These are phyloP conservation scores for Penicillium sp. DNA, from an alignment of 2,329 filamentous ascomycete genomes.

Conservation along the genomic window DNA sequence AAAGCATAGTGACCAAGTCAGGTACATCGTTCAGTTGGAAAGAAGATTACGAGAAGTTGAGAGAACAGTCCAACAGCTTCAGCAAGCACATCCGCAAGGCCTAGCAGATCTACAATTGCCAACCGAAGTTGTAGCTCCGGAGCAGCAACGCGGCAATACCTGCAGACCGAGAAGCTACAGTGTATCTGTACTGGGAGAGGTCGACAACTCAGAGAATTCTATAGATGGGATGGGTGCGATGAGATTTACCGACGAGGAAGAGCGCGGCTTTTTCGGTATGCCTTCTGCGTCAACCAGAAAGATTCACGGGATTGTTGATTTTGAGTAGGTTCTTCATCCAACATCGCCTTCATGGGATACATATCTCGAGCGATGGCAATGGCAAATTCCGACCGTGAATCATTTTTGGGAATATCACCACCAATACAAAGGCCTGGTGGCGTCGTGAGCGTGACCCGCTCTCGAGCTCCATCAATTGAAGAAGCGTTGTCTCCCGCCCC, in stretches of 20 bases:
- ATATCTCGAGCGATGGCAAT: slow-evolving; percentile 30
- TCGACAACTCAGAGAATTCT: slow-evolving; percentile 16
- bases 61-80: too few relatives aligned
- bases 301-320: neutral
- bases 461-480: neutral
- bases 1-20: too few relatives aligned
- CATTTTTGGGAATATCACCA: neutral
- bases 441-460: neutral
- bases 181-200: slow-evolving; percentile 4
- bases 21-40: too few relatives aligned
- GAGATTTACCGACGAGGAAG: slow-evolving; percentile 28
- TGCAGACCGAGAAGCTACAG: too few relatives aligned
- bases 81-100: too few relatives aligned
- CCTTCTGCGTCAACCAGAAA: too few relatives aligned
- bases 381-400: slow-evolving; percentile 5
- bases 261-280: slow-evolving; percentile 32
- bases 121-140: too few relatives aligned
- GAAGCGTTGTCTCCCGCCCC: neutral
- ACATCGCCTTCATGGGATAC: slow-evolving; percentile 39
- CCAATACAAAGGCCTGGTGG: neutral
- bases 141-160: neutral
- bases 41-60: too few relatives aligned
- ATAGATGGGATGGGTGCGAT: slow-evolving; percentile 31
- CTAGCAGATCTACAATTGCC: too few relatives aligned
- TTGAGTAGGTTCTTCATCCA: slow-evolving; percentile 36